Percentiles rank a stretch among this genome's conserved stretches.
Conservation (phyloP, 345 rosid genomes). For the Hevea brasiliensis region DNA sequence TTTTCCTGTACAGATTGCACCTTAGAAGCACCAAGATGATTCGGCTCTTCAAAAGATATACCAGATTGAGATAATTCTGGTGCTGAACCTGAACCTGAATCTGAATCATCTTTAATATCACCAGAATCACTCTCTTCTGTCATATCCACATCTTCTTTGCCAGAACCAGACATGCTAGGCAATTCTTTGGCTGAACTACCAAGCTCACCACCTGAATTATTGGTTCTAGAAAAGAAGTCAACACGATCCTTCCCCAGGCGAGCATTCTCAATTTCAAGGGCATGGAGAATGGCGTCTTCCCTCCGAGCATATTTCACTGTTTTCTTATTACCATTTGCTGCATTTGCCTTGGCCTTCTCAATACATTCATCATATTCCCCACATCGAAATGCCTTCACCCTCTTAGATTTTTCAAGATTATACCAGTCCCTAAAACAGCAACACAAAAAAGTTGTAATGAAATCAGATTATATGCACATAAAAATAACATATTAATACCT, state of each 20-base stretch:
- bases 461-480: background rate
- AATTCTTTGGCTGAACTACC: conserved; percentile 50
- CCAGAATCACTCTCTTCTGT: conserved; percentile 42
- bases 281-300: conserved; percentile 91
- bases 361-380: conserved; percentile 87
- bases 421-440: conserved; percentile 82
- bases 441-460: background rate
- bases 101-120: conserved; percentile 20
- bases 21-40: conserved; percentile 43
- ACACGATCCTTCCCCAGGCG: conserved; percentile 56
- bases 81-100: conserved; percentile 32
- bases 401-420: conserved; percentile 88
- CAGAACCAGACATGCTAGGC: conserved; percentile 47
- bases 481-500: background rate
- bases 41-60: conserved; percentile 65
- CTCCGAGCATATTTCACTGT: conserved; percentile 82
- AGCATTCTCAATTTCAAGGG: conserved; percentile 86
- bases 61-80: conserved; percentile 70
- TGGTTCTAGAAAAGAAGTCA: conserved; percentile 37
- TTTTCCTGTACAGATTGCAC: conserved; percentile 48
- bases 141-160: conserved; percentile 46
- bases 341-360: conserved; percentile 81
- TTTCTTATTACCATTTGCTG: conserved; percentile 64
- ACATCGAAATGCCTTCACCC: conserved; percentile 96
- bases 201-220: conserved; percentile 35